phyloP scores from a whole-genome alignment of 2,329 filamentous ascomycete species.

The Ascochyta lentis region DNA sequence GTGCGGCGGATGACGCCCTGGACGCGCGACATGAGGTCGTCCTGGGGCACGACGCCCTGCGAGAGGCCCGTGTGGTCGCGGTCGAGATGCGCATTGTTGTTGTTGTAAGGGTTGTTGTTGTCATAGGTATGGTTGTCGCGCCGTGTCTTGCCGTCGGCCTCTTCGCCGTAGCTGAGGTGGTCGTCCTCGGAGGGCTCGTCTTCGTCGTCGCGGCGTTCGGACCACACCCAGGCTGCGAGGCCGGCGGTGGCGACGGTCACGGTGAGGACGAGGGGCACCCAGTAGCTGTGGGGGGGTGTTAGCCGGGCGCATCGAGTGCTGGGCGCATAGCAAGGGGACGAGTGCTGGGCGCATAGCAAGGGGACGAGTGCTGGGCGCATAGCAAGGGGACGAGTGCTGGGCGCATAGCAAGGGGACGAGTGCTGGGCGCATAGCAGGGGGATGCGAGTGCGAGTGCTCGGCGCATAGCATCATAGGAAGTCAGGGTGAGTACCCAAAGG shows the following conservation, averaged over 20 bases:
- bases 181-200: constrained; percentile 65
- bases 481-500: constrained; percentile 66
- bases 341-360: no score
- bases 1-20: constrained; percentile 81
- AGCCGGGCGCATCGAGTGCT: not conserved
- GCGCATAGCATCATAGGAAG: no score
- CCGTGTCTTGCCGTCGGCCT: constrained; percentile 22
- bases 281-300: constrained; percentile 47
- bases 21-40: constrained; percentile 76
- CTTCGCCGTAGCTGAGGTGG: constrained; percentile 54
- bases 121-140: not conserved
- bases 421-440: no score
- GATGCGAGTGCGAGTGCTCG: no score
- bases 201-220: constrained; percentile 78
- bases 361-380: no score
- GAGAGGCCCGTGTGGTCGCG: constrained; percentile 30
- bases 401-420: no score
- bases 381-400: no score
- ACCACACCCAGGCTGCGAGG: constrained; percentile 91
- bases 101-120: not conserved
- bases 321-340: no score
- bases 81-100: constrained; percentile 1
- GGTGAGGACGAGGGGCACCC: constrained; percentile 86
- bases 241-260: constrained; percentile 87
- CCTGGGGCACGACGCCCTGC: constrained; percentile 37